Evolutionary conservation across 257 asterid species (phyloP).

Genomic region (Nyctanthes arbortristis): DNA sequence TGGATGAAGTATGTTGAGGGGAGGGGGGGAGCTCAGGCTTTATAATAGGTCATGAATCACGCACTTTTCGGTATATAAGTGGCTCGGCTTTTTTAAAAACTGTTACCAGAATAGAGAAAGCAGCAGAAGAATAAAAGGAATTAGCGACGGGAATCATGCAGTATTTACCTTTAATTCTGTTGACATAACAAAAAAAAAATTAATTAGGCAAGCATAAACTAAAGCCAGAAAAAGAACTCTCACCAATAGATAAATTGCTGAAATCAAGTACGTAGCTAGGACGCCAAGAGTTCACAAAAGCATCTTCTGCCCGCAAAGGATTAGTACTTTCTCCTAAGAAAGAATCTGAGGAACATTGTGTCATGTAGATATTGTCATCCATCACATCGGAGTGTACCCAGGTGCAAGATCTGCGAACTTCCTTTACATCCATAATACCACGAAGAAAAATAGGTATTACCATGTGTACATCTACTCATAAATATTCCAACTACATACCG

Average conservation of each 20-base stretch:
- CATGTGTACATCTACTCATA: constrained; percentile 14
- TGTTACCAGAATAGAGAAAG: no score
- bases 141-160: no score
- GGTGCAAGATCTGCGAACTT: constrained; percentile 49
- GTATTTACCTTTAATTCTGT: no score
- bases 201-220: constrained; percentile 12
- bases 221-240: constrained; percentile 34
- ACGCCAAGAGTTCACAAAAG: constrained; percentile 44
- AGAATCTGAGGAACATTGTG: constrained; percentile 41
- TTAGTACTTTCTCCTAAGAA: constrained; percentile 32
- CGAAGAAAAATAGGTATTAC: constrained; percentile 15
- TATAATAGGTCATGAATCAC: no score
- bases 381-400: constrained; percentile 96
- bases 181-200: background rate
- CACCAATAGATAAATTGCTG: constrained; percentile 78
- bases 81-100: no score
- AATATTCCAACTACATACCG: constrained; percentile 4
- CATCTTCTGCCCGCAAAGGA: constrained; percentile 33
- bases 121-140: no score
- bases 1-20: background rate
- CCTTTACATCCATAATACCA: constrained; percentile 48
- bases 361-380: constrained; percentile 93
- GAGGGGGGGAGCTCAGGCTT: no score
- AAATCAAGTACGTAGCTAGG: constrained; percentile 91
- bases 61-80: no score